A percentile compares a stretch with the other conserved stretches of the same genome.
These are phyloP conservation scores for Ophiostoma sp. DNA, from an alignment of 2,329 filamentous ascomycete genomes.

Conservation along the genomic window DNA sequence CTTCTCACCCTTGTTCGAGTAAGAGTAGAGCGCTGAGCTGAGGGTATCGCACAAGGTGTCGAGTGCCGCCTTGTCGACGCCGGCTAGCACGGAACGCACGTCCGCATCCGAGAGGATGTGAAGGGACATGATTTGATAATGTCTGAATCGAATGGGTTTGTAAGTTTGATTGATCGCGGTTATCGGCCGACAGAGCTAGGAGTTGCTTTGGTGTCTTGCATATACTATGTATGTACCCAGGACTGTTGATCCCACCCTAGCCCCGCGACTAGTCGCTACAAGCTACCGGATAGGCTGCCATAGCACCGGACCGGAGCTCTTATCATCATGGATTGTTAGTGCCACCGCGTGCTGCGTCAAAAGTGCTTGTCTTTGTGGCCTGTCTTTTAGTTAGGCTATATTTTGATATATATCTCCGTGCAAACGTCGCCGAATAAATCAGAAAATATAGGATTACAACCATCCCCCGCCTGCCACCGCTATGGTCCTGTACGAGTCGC, in stretches of 20 bases:
- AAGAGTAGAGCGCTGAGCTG: slow-evolving; percentile 57
- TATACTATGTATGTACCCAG: not conserved
- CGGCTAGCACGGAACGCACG: slow-evolving; percentile 50
- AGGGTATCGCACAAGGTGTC: slow-evolving; percentile 52
- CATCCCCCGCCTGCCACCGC: not conserved
- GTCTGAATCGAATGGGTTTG: not conserved
- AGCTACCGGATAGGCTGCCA: not conserved
- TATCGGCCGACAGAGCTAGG: not conserved
- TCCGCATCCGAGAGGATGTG: slow-evolving; percentile 51
- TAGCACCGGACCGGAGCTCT: not conserved
- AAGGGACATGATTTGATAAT: not conserved
- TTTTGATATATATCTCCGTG: not conserved
- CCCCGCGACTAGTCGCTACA: not conserved
- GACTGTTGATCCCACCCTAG: not conserved
- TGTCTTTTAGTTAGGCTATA: not conserved
- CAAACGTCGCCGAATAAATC: not conserved
- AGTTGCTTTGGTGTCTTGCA: not conserved
- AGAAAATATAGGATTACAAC: not conserved
- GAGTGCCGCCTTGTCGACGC: slow-evolving; percentile 53
- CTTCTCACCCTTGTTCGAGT: slow-evolving; percentile 57
- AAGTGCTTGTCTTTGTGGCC: not conserved
- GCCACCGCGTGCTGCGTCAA: not conserved
- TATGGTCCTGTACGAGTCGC: not conserved
- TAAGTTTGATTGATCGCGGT: not conserved
- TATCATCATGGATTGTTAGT: not conserved